phyloP scores from a whole-genome alignment of 495 filamentous ascomycete genomes.

The Talaromyces ruber region DNA sequence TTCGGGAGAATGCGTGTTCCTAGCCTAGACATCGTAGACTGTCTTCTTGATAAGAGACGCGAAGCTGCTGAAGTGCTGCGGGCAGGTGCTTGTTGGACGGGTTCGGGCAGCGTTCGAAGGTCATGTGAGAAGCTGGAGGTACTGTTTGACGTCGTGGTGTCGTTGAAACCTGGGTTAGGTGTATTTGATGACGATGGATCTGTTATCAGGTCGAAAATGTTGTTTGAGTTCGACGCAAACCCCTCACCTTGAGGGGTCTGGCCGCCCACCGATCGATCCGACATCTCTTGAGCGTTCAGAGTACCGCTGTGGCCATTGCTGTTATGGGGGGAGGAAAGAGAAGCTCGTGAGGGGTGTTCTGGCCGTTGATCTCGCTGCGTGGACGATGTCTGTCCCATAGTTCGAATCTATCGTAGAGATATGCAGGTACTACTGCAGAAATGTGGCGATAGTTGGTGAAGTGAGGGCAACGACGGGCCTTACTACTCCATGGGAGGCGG shows the following conservation, averaged over 20 bases:
- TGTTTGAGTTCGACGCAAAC: neutral
- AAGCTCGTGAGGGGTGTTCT: slow-evolving; percentile 15
- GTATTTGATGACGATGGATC: slow-evolving; percentile 11
- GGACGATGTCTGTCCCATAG: slow-evolving; percentile 43
- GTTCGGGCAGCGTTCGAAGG: slow-evolving; percentile 16
- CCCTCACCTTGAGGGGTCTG: slow-evolving; percentile 12
- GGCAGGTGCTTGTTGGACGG: slow-evolving; percentile 17
- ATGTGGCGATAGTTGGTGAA: slow-evolving; percentile 1
- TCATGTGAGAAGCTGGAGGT: slow-evolving; percentile 26
- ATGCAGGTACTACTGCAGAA: neutral
- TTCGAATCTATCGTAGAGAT: slow-evolving; percentile 11
- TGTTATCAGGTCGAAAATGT: slow-evolving; percentile 8
- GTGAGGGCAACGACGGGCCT: neutral
- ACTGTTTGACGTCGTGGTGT: slow-evolving; percentile 18
- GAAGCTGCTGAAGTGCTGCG: slow-evolving; percentile 28
- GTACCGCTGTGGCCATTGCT: slow-evolving; percentile 24
- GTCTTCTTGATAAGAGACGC: slow-evolving; percentile 37
- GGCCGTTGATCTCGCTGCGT: slow-evolving; percentile 31
- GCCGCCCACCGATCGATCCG: slow-evolving; percentile 20
- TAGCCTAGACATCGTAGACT: slow-evolving; percentile 42
- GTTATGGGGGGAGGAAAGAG: slow-evolving; percentile 13
- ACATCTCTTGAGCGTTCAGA: slow-evolving; percentile 28
- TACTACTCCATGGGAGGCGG: slow-evolving; percentile 4
- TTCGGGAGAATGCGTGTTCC: slow-evolving; percentile 43
- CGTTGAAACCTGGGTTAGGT: slow-evolving; percentile 6